These are phyloP conservation scores for Mycocalia duriaeana DNA, from an alignment of 1,284 basidiomycete species.

Conservation along the genomic window DNA sequence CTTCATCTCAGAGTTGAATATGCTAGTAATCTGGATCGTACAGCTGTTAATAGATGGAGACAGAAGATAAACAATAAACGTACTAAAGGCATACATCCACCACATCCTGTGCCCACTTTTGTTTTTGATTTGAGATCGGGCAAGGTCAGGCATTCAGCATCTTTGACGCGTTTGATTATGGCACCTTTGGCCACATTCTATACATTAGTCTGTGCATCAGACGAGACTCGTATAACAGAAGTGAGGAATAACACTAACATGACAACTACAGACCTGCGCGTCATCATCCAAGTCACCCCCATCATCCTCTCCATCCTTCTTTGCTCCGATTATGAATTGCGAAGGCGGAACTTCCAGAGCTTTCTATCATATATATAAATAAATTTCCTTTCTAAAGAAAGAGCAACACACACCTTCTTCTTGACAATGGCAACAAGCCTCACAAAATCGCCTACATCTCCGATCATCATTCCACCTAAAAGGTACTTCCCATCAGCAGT, in stretches of 20 bases:
- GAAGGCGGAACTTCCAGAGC: slow-evolving; percentile 60
- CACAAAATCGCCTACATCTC: slow-evolving; percentile 67
- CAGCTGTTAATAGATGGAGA: background rate
- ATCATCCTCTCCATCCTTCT: slow-evolving; percentile 48
- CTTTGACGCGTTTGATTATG: slow-evolving; percentile 51
- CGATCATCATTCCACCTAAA: slow-evolving; percentile 80
- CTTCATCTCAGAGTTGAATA: slow-evolving; percentile 64
- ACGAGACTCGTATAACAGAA: slow-evolving; percentile 15
- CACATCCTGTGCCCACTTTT: slow-evolving; percentile 72
- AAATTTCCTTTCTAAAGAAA: no score
- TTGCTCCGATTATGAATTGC: slow-evolving; percentile 62
- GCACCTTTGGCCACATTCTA: slow-evolving; percentile 62
- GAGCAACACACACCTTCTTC: slow-evolving; percentile 60
- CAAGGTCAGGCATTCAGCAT: slow-evolving; percentile 43
- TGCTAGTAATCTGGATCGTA: slow-evolving; percentile 34
- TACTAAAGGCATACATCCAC: slow-evolving; percentile 61
- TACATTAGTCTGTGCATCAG: slow-evolving; percentile 1
- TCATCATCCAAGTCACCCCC: slow-evolving; percentile 70
- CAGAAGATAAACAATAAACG: background rate
- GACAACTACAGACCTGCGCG: slow-evolving; percentile 67
- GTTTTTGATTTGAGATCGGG: slow-evolving; percentile 62
- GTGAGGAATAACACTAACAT: slow-evolving; percentile 24
- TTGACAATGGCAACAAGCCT: slow-evolving; percentile 70
- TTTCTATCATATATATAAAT: slow-evolving; percentile 41
- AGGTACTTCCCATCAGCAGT: slow-evolving; percentile 71